Base-by-base conservation (phyloP, 805 yeast genomes). In the Kluyveromyces siamensis region DNA sequence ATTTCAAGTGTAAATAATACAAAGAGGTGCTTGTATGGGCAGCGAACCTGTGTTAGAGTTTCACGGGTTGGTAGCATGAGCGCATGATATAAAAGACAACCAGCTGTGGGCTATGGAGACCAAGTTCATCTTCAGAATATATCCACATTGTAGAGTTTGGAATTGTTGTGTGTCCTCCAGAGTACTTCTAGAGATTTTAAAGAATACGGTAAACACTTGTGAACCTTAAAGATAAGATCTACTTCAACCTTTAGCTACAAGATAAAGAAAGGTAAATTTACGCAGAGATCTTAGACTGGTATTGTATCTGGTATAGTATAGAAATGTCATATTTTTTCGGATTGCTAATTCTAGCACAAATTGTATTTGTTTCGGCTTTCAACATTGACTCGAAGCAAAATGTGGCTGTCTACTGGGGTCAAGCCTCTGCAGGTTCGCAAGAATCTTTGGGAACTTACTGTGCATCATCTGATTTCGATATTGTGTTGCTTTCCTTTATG, bases 391-490 rank as follows among this genome's bases (percentile, higher is more conserved):
- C 80, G 36, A 72, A 75, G 43, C 60, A 72, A 33, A 84, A 86
- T 54, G 78, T 87, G 37, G 96, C 84, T 19, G 73, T 85, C 8
- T 88, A 88, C 68, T 88, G 96, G 96, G 96, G 96, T 47, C 96
- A 88, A 67, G 77, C 79, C 57, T 80, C 91, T 14, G 81, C 77
- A n/a, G 87, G 87, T 8, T 61, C 72, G 10, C 81, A 78, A 56
- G 67, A 69, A 48, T 52, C 61, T 2, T 50, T 70, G 30, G 62
- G 71, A 50, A 66, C 72, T 44, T 87, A 87, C 71, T 88, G 96
- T 73, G 70, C 72, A 50, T 72, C 80, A 45, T 77, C 79, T 48
- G 74, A 79, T 44, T 88, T 86, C 25, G 95, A 87, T 57, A 80
- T 86, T 47, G 72, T 84, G 49, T 60, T 89, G 11, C 60, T 89